These are phyloP conservation scores for Pyrus bretschneideri DNA, from an alignment of 306 rosid species.

Conservation along the genomic window DNA sequence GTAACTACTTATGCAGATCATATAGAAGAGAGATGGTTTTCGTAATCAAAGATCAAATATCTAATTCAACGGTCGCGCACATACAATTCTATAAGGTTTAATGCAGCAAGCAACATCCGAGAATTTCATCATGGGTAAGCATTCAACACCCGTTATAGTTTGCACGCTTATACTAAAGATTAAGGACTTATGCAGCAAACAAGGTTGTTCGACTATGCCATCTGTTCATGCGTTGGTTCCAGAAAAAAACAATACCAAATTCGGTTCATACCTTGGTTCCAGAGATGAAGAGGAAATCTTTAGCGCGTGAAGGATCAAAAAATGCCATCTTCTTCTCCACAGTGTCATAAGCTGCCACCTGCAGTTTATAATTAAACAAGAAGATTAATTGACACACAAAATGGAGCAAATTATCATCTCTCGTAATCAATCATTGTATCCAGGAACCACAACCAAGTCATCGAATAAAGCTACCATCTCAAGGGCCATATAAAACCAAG, in stretches of 20 bases:
- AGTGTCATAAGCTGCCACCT: conserved; percentile 98
- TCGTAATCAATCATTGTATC: not conserved
- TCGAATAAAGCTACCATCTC: not conserved
- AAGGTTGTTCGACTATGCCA: no score
- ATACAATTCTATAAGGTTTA: not conserved
- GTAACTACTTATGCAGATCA: not conserved
- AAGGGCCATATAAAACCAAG: not conserved
- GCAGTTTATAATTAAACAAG: conserved; percentile 19
- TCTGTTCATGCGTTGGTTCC: no score
- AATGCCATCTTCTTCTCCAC: conserved; percentile 79
- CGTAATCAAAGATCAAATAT: not conserved
- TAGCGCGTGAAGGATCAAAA: conserved; percentile 75
- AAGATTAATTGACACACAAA: not conserved
- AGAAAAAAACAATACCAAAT: conserved; percentile 1
- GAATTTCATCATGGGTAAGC: not conserved
- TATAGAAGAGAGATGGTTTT: not conserved
- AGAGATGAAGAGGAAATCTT: conserved; percentile 91
- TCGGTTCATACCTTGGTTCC: conserved; percentile 74
- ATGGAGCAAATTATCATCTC: not conserved
- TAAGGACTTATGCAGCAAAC: no score
- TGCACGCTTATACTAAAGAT: no score
- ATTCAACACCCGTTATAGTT: not conserved
- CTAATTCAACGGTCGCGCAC: not conserved
- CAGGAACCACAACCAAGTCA: not conserved
- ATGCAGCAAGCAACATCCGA: not conserved